Conservation (phyloP, 306 rosid genomes). For the Comarum palustre region DNA sequence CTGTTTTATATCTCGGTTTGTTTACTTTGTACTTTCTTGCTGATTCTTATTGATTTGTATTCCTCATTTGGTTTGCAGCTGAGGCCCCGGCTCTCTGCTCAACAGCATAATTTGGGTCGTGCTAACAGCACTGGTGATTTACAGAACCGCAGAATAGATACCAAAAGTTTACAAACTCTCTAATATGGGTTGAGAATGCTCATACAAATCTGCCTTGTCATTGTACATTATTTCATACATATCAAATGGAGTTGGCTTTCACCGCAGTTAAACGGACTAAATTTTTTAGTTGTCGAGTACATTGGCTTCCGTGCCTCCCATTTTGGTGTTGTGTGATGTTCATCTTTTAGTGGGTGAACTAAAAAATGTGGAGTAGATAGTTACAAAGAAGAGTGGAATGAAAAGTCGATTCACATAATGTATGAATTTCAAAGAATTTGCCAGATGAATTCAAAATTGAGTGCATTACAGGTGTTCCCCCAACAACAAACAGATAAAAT, state of each 20-base stretch:
- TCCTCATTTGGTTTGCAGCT: conserved; percentile 40
- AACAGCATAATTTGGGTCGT: conserved; percentile 37
- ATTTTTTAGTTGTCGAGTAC: not conserved
- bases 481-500: not conserved
- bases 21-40: not conserved
- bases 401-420: not conserved
- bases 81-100: conserved; percentile 57
- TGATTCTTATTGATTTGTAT: not conserved
- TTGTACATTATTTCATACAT: conserved; percentile 35
- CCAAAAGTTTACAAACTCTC: conserved; percentile 19
- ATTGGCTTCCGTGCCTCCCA: not conserved
- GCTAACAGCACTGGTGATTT: conserved; percentile 25
- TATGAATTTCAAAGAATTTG: not conserved
- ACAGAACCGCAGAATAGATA: conserved; percentile 22
- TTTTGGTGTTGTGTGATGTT: not conserved
- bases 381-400: not conserved
- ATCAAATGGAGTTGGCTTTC: conserved; percentile 17
- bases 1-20: not conserved
- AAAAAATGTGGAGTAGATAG: not conserved
- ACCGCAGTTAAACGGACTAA: not conserved
- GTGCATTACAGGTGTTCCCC: not conserved
- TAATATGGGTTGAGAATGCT: conserved; percentile 30
- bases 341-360: not conserved
- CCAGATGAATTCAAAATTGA: not conserved
- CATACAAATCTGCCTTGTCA: conserved; percentile 14